Evolutionary conservation across 805 yeast genomes (phyloP).

Genomic region (Ogataea henricii): DNA sequence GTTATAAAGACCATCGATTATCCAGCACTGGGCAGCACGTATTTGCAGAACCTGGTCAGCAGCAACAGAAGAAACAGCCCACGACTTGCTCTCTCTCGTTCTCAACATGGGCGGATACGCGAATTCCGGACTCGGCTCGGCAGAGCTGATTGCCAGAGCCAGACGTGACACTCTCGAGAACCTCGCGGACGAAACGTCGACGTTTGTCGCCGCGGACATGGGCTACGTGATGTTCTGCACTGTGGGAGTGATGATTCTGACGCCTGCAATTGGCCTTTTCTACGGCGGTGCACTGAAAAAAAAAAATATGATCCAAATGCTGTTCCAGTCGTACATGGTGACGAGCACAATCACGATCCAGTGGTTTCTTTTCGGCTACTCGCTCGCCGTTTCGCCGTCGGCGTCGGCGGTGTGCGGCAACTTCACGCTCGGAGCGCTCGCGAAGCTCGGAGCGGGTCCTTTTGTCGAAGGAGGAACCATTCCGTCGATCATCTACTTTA

Average conservation of each 20-base stretch:
- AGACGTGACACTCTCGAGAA: constrained; percentile 29
- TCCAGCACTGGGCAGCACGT: too few species aligned
- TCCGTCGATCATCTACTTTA: constrained; percentile 48
- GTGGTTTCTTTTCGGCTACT: constrained; percentile 50
- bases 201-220: constrained; percentile 45
- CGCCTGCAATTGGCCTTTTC: constrained; percentile 47
- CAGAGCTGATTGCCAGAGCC: constrained; percentile 24
- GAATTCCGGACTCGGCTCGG: constrained; percentile 36
- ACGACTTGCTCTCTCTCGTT: too few species aligned
- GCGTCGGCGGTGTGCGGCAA: constrained; percentile 38
- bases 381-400: constrained; percentile 42
- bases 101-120: constrained; percentile 34
- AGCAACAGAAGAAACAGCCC: too few species aligned
- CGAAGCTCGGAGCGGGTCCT: constrained; percentile 42
- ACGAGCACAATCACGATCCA: constrained; percentile 40
- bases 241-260: constrained; percentile 49
- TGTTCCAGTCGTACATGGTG: constrained; percentile 46
- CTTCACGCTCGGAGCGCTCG: constrained; percentile 42
- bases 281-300: constrained; percentile 46
- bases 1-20: neutral
- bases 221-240: constrained; percentile 50
- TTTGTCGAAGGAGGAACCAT: constrained; percentile 46
- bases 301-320: constrained; percentile 45
- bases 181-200: constrained; percentile 39
- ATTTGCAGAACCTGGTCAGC: too few species aligned